Evolutionary conservation across 768 basidiomycete genomes (phyloP).

Genomic region (Kwoniella botswanensis): DNA sequence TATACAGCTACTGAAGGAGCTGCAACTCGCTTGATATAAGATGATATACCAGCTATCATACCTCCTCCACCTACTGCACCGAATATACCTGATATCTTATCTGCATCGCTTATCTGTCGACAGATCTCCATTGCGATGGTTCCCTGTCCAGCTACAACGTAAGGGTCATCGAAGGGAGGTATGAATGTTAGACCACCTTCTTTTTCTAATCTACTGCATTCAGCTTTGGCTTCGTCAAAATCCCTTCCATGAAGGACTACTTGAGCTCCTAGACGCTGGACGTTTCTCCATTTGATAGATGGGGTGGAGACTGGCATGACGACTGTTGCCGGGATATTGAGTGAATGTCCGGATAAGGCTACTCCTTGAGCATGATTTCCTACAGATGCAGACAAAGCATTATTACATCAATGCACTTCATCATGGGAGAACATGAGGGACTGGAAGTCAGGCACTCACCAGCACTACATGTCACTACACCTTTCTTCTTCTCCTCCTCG

Average conservation of each 20-base stretch:
- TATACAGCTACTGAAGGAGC: conserved; percentile 77
- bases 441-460: conserved; percentile 65
- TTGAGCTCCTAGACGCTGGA: conserved; percentile 91
- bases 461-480: conserved; percentile 96
- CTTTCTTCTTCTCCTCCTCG: conserved; percentile 93
- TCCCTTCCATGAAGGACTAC: conserved; percentile 89
- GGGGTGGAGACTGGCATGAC: conserved; percentile 97
- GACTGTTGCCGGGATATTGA: conserved; percentile 94
- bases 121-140: conserved; percentile 94
- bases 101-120: conserved; percentile 79
- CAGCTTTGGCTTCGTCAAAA: conserved; percentile 94
- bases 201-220: conserved; percentile 83
- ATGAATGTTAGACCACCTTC: conserved; percentile 82
- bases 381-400: conserved; percentile 52
- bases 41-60: conserved; percentile 82
- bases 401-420: background rate
- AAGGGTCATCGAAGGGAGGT: conserved; percentile 95
- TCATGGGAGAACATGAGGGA: background rate
- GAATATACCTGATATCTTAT: conserved; percentile 79
- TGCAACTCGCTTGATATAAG: conserved; percentile 92
- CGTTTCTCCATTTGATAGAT: conserved; percentile 93
- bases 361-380: conserved; percentile 99
- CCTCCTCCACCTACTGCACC: conserved; percentile 94
- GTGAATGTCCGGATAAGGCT: conserved; percentile 84
- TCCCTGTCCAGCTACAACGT: conserved; percentile 96